phyloP scores from a whole-genome alignment of 495 filamentous ascomycete genomes.

The Aspergillus panamensis region DNA sequence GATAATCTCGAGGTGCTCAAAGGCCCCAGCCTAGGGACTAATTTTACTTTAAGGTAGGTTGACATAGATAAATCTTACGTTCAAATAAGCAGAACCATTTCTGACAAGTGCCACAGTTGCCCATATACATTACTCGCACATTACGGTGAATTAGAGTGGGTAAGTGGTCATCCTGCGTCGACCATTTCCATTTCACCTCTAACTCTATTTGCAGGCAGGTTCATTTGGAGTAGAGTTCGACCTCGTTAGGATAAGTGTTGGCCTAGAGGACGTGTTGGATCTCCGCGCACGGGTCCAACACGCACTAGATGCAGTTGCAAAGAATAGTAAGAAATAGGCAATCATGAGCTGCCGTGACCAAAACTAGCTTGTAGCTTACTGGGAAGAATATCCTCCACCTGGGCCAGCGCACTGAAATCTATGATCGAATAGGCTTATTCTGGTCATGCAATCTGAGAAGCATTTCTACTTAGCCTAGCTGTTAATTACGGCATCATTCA shows the following conservation, averaged over 20 bases:
- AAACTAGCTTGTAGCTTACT: no score
- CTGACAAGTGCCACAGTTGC: constrained; percentile 45
- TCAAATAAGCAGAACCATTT: not conserved
- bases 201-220: constrained; percentile 51
- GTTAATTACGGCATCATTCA: not conserved
- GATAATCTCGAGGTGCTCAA: constrained; percentile 85
- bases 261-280: constrained; percentile 72
- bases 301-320: constrained; percentile 46
- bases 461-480: not conserved
- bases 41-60: constrained; percentile 77
- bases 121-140: constrained; percentile 92
- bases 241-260: constrained; percentile 84
- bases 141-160: constrained; percentile 88
- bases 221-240: constrained; percentile 73
- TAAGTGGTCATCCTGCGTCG: constrained; percentile 32
- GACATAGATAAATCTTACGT: not conserved
- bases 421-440: no score
- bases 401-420: no score
- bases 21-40: constrained; percentile 92
- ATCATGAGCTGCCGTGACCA: no score
- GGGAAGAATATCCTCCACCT: no score
- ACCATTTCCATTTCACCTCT: constrained; percentile 16
- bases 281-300: constrained; percentile 48
- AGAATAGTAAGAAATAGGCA: constrained; percentile 13
- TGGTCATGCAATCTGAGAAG: no score